Base-by-base conservation (phyloP, 2,329 filamentous ascomycete genomes). In the Sporothrix variecibatus region DNA sequence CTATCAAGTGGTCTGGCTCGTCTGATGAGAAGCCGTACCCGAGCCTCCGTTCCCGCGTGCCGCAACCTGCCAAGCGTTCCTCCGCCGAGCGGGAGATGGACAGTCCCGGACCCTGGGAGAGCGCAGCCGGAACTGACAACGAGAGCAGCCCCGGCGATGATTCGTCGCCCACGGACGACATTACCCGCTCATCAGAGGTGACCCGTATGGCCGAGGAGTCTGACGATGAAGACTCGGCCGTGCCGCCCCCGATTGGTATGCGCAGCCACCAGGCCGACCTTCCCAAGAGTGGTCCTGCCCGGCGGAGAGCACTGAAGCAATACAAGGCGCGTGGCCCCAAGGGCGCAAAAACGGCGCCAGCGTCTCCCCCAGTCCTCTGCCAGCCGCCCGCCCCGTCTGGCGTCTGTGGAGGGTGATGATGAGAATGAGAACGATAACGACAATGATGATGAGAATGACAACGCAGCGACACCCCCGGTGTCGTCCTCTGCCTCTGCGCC, bases 1-100 rank as follows among this genome's bases (percentile, higher is more conserved):
- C 93, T 0, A 91, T 89, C 3, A 93, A 93, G 0, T 95, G 91
- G 88, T 88, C 88, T 28, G 84, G 83, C 2, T 82, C 93, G 1
- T 87, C 90, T 20, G 87, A 91, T 23, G 86, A 86, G 38, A 89
- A 87, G 76, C 80, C 85, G 1, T 90, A 90, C 71, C 88, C 90
- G 1, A 87, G 84, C 70, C 82, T 87, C 51, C 60, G 72, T 6
- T 73, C 72, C 12, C 72, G 72, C 46, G 11, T 46, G 6, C 60
- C 84, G 78, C 83, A 85, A 73, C 80, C 82, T 3, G 56, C 60
- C 20, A 53, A 38, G 7, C 71, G n/a, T 2, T 80, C 78, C 1
- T 83, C 83, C 6, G 85, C 84, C 26, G 86, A 88, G 60, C 84
- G 86, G 71, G 83, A 85, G 43, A 81, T 81, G 76, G 83, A 85